Percentiles rank a stretch among this genome's conserved stretches.
Conservation (phyloP, 2,329 filamentous ascomycete genomes). For the Boeremia exigua region DNA sequence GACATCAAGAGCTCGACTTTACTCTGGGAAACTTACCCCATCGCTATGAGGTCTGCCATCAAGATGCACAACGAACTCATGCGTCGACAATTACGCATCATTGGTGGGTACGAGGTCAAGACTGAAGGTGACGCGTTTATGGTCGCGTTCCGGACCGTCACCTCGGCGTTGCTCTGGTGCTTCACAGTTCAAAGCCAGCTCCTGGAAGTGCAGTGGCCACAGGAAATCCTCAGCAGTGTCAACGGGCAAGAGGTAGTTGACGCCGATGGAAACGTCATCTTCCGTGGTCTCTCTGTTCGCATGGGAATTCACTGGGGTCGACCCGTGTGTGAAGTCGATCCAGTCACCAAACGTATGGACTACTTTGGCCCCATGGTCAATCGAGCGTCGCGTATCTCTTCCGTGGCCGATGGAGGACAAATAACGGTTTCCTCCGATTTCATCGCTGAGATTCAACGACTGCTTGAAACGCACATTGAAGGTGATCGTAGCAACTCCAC, state of each 20-base stretch:
- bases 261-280: conserved; percentile 86
- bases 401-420: conserved; percentile 93
- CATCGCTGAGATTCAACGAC: conserved; percentile 92
- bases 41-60: conserved; percentile 95
- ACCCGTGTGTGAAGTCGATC: conserved; percentile 93
- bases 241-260: conserved; percentile 84
- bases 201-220: conserved; percentile 89
- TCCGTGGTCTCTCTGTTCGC: conserved; percentile 89
- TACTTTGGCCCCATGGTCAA: conserved; percentile 99
- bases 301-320: conserved; percentile 98
- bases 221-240: conserved; percentile 86
- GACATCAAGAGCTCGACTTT: conserved; percentile 99
- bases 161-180: conserved; percentile 92
- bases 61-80: conserved; percentile 98
- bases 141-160: conserved; percentile 97
- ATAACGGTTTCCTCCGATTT: conserved; percentile 98
- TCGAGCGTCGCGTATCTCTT: conserved; percentile 90
- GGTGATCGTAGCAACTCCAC: conserved; percentile 73
- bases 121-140: conserved; percentile 99
- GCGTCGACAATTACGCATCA: conserved; percentile 88
- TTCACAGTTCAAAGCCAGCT: conserved; percentile 91
- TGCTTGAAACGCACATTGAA: conserved; percentile 87
- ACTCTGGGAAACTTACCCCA: conserved; percentile 93
- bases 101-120: conserved; percentile 98
- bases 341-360: conserved; percentile 97